Evolutionary conservation across 805 yeast species (phyloP).

Genomic region (Pichia nanzhaoensis): DNA sequence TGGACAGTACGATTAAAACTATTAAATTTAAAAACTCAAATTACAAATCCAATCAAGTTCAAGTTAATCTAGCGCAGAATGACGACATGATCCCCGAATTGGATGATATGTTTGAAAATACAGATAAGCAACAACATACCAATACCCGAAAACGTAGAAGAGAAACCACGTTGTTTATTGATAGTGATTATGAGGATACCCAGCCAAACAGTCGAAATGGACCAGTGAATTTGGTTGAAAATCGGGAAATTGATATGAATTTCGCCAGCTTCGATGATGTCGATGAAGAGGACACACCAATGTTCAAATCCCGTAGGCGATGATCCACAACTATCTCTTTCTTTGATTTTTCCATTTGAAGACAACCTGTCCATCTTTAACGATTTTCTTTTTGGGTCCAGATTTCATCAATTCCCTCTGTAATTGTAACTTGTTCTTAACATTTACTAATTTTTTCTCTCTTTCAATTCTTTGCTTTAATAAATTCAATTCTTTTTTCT

Average conservation of each 20-base stretch:
- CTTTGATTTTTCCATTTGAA: constrained; percentile 85
- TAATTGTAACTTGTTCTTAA: constrained; percentile 65
- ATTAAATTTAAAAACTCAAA: constrained; percentile 14
- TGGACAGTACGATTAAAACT: constrained; percentile 18
- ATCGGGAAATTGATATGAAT: background rate
- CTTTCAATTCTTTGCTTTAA: constrained; percentile 64
- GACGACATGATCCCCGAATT: constrained; percentile 12
- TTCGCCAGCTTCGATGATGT: background rate
- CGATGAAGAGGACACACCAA: constrained; percentile 27
- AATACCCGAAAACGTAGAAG: constrained; percentile 2
- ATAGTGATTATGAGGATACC: constrained; percentile 12
- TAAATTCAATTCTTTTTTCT: constrained; percentile 52
- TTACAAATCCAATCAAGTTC: constrained; percentile 14
- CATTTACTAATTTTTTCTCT: constrained; percentile 56
- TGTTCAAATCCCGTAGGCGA: constrained; percentile 24
- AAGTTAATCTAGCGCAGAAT: constrained; percentile 8
- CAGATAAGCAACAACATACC: too few relatives aligned
- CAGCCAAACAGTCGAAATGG: background rate
- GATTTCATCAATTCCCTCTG: constrained; percentile 87
- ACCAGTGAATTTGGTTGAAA: background rate
- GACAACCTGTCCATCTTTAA: constrained; percentile 55
- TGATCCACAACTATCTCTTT: constrained; percentile 35
- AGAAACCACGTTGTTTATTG: constrained; percentile 10
- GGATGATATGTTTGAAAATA: constrained; percentile 6
- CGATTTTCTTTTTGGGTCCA: constrained; percentile 76